Evolutionary conservation across 371 early-diverging fungal species (phyloP), one percentile per base, ranked within the genome.

Genomic region (Mucor racemosus): DNA sequence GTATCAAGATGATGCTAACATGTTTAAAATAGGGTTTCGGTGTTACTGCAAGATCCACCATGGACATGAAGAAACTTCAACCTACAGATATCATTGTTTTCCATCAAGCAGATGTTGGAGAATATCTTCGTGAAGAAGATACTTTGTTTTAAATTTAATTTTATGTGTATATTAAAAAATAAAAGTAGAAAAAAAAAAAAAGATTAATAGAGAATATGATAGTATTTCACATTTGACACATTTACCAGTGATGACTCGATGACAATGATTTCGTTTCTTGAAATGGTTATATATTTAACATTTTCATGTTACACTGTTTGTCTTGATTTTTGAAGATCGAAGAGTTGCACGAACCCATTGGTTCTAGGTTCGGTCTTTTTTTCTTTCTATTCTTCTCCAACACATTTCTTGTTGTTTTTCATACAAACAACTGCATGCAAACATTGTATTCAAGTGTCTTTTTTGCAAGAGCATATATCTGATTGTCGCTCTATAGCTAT

Each of bases 21-120:
- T 26, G 26, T 3, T 26, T 26, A 26, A 13, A 39, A 14, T 67
- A 90, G 90, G 99, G 99, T 10, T 99, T 99, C 82, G 99, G 99
- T 38, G 95, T 99, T 33, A 96, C 97, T 35, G 94, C 99, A 17
- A 85, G 94, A 71, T 94, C 96, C 33, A 95, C 97, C 3, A 87
- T 88, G 34, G 97, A 95, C 61, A 92, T 94, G 70, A 86, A 94
- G 64, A 95, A 92, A 72, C 82, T 97, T 69, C 97, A 99, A 66
- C 98, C 99, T 17, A 98, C 97, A 35, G 94, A 93, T 36, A 94
- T 99, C 62, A 91, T 95, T 56, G 97, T 96, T 19, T 97, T 97
- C 85, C 95, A 96, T 74, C 99, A 99, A 85, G 92, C 98, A 13
- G 99, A 99, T 89, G 92, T 94, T 57, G 99, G 99, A 68, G 99